Percentiles rank a stretch among this genome's conserved stretches.
These are phyloP conservation scores for Colletotrichum sp. DNA, from an alignment of 2,329 filamentous ascomycete genomes.

Conservation along the genomic window DNA sequence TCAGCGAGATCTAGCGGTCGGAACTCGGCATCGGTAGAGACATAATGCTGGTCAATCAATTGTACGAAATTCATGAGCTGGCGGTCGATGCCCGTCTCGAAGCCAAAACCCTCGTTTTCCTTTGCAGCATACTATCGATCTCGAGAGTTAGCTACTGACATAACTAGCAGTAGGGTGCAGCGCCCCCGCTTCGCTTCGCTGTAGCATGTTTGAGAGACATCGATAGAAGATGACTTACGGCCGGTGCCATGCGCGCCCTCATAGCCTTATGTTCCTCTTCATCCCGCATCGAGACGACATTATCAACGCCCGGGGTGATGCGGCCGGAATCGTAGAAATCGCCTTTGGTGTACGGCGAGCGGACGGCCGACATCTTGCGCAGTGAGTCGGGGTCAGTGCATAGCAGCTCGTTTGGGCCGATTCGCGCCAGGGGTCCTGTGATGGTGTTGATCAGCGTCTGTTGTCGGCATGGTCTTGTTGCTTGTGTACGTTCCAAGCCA, in stretches of 20 bases:
- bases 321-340: conserved; percentile 41
- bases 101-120: conserved; percentile 48
- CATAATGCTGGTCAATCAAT: conserved; percentile 53
- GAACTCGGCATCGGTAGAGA: conserved; percentile 38
- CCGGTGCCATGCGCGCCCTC: conserved; percentile 48
- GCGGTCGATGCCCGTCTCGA: conserved; percentile 44
- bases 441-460: not conserved
- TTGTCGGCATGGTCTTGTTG: not conserved
- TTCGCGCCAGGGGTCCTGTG: conserved; percentile 40
- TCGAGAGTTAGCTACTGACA: not conserved
- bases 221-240: conserved; percentile 32
- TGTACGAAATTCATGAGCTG: conserved; percentile 44
- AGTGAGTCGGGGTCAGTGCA: conserved; percentile 41
- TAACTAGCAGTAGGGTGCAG: not conserved
- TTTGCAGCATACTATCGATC: conserved; percentile 52
- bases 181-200: not conserved
- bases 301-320: conserved; percentile 39
- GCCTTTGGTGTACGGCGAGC: conserved; percentile 41
- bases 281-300: conserved; percentile 38
- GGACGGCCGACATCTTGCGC: conserved; percentile 36
- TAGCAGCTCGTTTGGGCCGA: conserved; percentile 47
- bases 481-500: not conserved
- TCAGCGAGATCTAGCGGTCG: conserved; percentile 51
- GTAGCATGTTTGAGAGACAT: not conserved
- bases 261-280: conserved; percentile 40